Percentiles rank a stretch among this genome's conserved stretches.
Conservation (phyloP, 2,329 filamentous ascomycete genomes). For the Scedosporium minutisporum region DNA sequence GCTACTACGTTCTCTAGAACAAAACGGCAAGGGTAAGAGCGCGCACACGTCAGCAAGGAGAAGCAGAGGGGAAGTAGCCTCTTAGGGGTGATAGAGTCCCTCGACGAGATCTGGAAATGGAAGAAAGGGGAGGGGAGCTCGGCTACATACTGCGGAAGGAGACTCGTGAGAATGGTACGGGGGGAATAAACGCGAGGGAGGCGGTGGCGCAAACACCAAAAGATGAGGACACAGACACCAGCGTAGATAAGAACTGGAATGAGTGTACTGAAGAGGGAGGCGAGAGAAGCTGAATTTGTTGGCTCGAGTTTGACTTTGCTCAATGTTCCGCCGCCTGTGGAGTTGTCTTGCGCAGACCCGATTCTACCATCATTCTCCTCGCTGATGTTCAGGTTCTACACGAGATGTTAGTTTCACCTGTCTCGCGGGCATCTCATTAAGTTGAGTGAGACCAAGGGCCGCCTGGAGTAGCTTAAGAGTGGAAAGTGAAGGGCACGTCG, state of each 20-base stretch:
- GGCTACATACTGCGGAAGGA: slow-evolving; percentile 37
- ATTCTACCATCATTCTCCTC: slow-evolving; percentile 27
- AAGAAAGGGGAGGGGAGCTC: not conserved
- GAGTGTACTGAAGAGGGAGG: slow-evolving; percentile 38
- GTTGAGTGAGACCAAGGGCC: too few relatives aligned
- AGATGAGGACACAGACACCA: slow-evolving; percentile 38
- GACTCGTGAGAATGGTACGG: slow-evolving; percentile 38
- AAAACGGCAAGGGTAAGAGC: slow-evolving; percentile 9
- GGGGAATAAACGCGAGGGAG: slow-evolving; percentile 46
- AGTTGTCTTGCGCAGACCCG: slow-evolving; percentile 32
- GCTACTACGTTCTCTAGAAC: slow-evolving; percentile 43
- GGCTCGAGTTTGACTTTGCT: slow-evolving; percentile 20
- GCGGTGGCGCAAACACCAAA: slow-evolving; percentile 37
- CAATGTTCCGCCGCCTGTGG: slow-evolving; percentile 25
- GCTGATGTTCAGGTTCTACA: slow-evolving; percentile 5
- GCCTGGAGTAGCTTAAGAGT: too few relatives aligned
- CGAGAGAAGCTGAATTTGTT: slow-evolving; percentile 30
- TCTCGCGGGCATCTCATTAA: not conserved
- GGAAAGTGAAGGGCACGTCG: too few relatives aligned
- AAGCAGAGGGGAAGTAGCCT: not conserved
- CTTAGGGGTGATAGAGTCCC: too few relatives aligned
- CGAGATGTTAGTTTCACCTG: not conserved
- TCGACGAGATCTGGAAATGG: not conserved
- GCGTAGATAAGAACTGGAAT: slow-evolving; percentile 41
- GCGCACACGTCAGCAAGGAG: not conserved